phyloP scores from a whole-genome alignment of 352 stramenopile species.

The Phytophthora foliorum region DNA sequence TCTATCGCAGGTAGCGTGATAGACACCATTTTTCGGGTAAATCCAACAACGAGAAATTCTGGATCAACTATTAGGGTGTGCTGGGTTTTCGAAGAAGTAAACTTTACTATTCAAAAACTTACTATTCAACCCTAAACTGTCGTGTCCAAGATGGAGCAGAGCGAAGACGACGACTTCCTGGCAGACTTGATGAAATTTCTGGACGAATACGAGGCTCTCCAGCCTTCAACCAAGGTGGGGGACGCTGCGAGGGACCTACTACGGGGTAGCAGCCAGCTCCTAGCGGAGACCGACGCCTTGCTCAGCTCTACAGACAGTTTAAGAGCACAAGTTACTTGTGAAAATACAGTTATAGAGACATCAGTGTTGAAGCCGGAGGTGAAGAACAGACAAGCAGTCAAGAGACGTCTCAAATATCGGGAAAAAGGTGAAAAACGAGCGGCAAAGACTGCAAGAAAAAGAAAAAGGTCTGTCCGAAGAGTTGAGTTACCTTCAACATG shows the following conservation, averaged over 20 bases:
- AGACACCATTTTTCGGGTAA: too few species aligned
- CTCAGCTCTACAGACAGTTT: background rate
- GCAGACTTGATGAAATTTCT: constrained; percentile 13
- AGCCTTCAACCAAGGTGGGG: background rate
- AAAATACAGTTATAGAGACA: background rate
- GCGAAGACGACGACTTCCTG: constrained; percentile 14
- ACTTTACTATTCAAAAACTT: background rate
- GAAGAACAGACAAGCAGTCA: constrained; percentile 23
- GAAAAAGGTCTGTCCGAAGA: constrained; percentile 21
- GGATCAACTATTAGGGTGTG: too few species aligned
- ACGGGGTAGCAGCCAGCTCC: constrained; percentile 15
- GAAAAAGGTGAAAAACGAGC: constrained; percentile 41
- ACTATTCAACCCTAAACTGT: background rate
- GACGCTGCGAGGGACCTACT: background rate
- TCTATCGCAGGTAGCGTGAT: too few species aligned
- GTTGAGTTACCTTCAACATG: constrained; percentile 17
- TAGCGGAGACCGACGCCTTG: constrained; percentile 30
- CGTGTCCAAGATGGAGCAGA: constrained; percentile 4
- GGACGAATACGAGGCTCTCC: constrained; percentile 3
- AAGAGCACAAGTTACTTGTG: background rate
- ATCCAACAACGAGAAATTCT: too few species aligned
- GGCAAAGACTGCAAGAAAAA: constrained; percentile 30
- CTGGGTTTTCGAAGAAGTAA: too few species aligned
- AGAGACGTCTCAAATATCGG: constrained; percentile 33
- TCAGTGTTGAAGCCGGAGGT: background rate